Evolutionary conservation across 2,329 filamentous ascomycete genomes (phyloP).

Genomic region (Nigrospora osmanthi): DNA sequence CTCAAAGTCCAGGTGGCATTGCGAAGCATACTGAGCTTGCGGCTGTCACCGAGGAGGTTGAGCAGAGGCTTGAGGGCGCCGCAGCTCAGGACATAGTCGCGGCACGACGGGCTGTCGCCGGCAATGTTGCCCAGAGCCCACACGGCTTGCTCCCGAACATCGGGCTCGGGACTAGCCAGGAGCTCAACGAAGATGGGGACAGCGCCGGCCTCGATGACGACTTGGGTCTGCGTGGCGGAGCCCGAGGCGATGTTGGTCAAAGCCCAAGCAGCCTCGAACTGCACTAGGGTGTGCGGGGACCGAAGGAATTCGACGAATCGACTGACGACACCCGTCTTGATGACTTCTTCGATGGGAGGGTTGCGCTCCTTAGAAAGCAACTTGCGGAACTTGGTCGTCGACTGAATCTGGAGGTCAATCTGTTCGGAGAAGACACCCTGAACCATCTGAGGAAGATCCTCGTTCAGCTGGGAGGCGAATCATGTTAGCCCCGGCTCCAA

Average conservation of each 20-base stretch:
- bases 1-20: slow-evolving; percentile 99
- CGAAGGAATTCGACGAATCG: slow-evolving; percentile 97
- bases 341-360: slow-evolving; percentile 97
- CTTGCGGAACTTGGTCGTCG: slow-evolving; percentile 98
- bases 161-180: slow-evolving; percentile 88
- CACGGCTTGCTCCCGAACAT: slow-evolving; percentile 95
- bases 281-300: slow-evolving; percentile 94
- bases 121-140: slow-evolving; percentile 99
- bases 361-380: slow-evolving; percentile 97
- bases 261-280: slow-evolving; percentile 98
- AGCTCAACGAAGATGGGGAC: slow-evolving; percentile 98
- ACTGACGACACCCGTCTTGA: slow-evolving; percentile 95
- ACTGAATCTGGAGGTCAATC: slow-evolving; percentile 94
- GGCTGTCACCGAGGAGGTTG: slow-evolving; percentile 86
- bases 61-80: slow-evolving; percentile 88
- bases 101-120: slow-evolving; percentile 93
- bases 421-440: slow-evolving; percentile 97
- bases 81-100: slow-evolving; percentile 89
- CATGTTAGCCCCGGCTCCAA: background rate
- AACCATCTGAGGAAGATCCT: slow-evolving; percentile 98
- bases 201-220: slow-evolving; percentile 95
- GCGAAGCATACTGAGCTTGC: slow-evolving; percentile 97
- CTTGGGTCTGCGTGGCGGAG: slow-evolving; percentile 94
- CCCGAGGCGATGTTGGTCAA: slow-evolving; percentile 98
- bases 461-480: slow-evolving; percentile 62